Percentiles rank a stretch among this genome's conserved stretches.
Conservation (phyloP, 345 rosid species). For the Syzygium aqueum region DNA sequence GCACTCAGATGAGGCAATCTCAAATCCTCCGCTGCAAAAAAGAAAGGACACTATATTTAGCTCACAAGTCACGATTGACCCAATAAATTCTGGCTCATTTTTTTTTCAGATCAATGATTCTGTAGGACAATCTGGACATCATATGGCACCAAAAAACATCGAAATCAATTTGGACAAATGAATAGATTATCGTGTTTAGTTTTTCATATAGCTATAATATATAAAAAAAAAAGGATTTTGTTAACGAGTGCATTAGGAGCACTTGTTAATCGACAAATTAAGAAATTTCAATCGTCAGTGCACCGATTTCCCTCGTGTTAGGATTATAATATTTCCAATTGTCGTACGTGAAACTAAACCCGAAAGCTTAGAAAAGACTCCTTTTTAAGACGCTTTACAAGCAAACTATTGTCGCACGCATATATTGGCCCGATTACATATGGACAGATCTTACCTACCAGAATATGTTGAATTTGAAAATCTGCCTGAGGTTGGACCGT, state of each 20-base stretch:
- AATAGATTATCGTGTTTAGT: not conserved
- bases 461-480: not conserved
- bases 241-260: not conserved
- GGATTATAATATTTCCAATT: not conserved
- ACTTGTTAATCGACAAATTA: not conserved
- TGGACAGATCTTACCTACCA: not conserved
- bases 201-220: not conserved
- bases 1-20: constrained; percentile 48
- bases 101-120: not conserved
- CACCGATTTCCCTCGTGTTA: not conserved
- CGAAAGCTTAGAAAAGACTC: not conserved
- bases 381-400: not conserved
- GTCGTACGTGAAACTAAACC: not conserved
- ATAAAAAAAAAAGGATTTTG: not conserved
- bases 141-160: not conserved
- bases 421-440: not conserved
- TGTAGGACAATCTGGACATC: not conserved
- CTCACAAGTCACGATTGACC: not conserved
- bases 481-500: not conserved
- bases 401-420: not conserved
- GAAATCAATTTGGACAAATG: not conserved
- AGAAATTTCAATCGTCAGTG: not conserved
- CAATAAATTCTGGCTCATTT: not conserved
- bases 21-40: constrained; percentile 36
- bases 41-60: not conserved